Conservation (phyloP, 495 filamentous ascomycete species). For the Copromyces sp. region DNA sequence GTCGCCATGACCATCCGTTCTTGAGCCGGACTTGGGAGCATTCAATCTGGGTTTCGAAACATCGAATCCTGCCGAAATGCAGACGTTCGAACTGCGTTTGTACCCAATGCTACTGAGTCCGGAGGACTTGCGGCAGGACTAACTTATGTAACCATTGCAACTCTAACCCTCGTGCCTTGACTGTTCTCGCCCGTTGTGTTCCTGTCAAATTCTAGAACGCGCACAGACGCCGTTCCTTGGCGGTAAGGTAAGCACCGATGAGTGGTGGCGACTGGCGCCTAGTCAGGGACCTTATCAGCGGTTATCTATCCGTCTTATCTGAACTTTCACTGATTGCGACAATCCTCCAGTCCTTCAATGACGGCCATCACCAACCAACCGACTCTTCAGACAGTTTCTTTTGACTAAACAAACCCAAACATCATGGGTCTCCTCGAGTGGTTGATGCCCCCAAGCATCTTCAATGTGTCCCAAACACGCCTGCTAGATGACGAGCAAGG, state of each 20-base stretch:
- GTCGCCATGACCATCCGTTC: not conserved
- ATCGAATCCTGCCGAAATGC: not conserved
- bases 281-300: not conserved
- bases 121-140: not conserved
- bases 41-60: not conserved
- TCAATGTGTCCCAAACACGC: not conserved
- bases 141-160: not conserved
- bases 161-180: not conserved
- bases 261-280: not conserved
- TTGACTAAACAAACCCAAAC: not conserved
- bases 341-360: not conserved
- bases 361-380: not conserved
- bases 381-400: not conserved
- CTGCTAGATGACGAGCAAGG: not conserved
- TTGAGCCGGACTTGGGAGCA: not conserved
- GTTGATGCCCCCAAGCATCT: not conserved
- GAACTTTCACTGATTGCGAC: not conserved
- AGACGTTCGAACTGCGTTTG: not conserved
- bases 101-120: not conserved
- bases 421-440: not conserved
- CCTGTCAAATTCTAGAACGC: not conserved
- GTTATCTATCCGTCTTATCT: not conserved
- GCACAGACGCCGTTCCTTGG: not conserved
- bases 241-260: not conserved
- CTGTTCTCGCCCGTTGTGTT: not conserved